phyloP scores from a whole-genome alignment of 2,329 filamentous ascomycete species.

The Colletotrichum liaoningense region DNA sequence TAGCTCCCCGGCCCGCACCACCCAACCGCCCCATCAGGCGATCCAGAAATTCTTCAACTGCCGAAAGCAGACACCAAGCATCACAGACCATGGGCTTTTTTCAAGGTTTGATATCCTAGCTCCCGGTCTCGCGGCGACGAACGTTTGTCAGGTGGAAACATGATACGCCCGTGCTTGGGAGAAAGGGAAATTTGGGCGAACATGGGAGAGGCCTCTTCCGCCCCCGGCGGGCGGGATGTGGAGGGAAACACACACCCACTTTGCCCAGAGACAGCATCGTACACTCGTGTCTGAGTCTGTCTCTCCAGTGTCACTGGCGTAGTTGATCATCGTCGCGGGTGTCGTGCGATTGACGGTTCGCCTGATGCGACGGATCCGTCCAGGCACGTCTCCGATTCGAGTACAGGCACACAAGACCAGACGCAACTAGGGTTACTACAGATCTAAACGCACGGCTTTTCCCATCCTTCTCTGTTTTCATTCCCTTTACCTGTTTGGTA shows the following conservation, averaged over 20 bases:
- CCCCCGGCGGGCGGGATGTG: not conserved
- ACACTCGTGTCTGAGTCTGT: not conserved
- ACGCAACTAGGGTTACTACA: not conserved
- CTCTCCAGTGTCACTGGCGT: not conserved
- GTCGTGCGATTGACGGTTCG: not conserved
- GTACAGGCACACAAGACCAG: not conserved
- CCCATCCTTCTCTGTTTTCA: not conserved
- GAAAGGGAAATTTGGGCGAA: not conserved
- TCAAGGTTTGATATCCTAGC: conserved; percentile 9
- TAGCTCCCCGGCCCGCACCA: not conserved
- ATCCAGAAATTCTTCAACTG: conserved; percentile 7
- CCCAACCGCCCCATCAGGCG: not conserved
- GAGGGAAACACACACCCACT: not conserved
- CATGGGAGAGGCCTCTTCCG: not conserved
- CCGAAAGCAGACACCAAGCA: not conserved
- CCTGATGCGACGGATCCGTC: conserved; percentile 9
- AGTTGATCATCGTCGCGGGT: not conserved
- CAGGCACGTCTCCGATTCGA: conserved; percentile 12
- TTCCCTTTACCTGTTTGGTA: not conserved
- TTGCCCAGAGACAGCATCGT: not conserved
- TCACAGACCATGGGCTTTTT: not conserved
- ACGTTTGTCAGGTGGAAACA: conserved; percentile 29
- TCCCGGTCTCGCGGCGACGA: conserved; percentile 19
- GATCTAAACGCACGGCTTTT: not conserved
- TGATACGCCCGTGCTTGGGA: conserved; percentile 9